Base-by-base conservation (phyloP, 257 asterid species). In the Primulina eburnea region DNA sequence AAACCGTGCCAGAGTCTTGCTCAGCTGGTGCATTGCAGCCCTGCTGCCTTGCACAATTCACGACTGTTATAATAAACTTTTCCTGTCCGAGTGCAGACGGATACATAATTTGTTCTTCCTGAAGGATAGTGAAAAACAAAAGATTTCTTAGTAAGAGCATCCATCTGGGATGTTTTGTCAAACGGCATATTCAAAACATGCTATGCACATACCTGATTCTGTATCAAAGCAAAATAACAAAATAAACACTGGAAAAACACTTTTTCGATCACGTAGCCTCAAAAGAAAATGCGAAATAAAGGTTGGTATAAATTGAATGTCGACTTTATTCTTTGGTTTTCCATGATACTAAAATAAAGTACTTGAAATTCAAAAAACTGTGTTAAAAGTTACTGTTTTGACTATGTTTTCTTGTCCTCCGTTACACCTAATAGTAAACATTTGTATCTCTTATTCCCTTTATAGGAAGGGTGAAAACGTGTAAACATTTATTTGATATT, bases 71-170 rank as follows among this genome's bases (percentile, higher is more conserved):
- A 0, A 67, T 75, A 68, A 88, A 90, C 64, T 84, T 86, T 78
- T 90, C 97, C 11, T 75, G 90, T 86, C 82, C 89, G 7, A 92
- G 88, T 14, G 95, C 82, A 24, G 88, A 79, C 17, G 97, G 95
- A 65, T 90, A 90, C 87, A 92, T 90, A 8, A 90, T 77, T 71
- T 92, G 98, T 69, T 92, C 97, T 80, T 92, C 98, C 97, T 92
- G 83, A 40, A 33, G 33, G 65, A 62, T 60, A 50, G 21, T 20
- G 57, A 16, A 50, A 50, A 50, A 50, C 57, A 50, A 50, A 14
- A 50, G 20, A 43, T 50, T 6, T 50, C 21, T 50, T 50, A 16
- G 57, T 50, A 50, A 12, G 55, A 47, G 7, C 55, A 47, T 7
- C 20, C 55, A 24, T 24, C 56, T 47, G 20, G 56, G 20, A 47